Conservation (phyloP, 345 rosid species). For the Lepidium aucheri region DNA sequence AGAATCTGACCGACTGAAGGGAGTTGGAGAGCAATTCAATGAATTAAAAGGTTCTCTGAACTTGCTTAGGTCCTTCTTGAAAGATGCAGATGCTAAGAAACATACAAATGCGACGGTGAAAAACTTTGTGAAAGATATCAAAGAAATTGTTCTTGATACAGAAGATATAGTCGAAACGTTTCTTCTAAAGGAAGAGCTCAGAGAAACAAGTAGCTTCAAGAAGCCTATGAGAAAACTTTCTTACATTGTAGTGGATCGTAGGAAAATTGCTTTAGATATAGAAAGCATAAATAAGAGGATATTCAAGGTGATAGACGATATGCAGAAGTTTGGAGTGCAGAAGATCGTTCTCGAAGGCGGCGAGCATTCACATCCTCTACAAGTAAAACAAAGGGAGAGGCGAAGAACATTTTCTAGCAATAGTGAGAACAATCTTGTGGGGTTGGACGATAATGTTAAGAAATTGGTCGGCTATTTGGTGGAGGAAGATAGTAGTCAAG, state of each 20-base stretch:
- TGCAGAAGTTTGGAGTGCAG: neutral
- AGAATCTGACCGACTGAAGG: neutral
- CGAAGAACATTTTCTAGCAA: constrained; percentile 18
- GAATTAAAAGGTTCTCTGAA: constrained; percentile 10
- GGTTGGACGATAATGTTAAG: constrained; percentile 21
- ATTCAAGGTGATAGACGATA: constrained; percentile 13
- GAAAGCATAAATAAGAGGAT: constrained; percentile 14
- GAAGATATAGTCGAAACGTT: constrained; percentile 25
- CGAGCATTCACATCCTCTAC: neutral
- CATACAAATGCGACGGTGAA: constrained; percentile 12
- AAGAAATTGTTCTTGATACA: constrained; percentile 16
- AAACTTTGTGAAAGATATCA: constrained; percentile 19
- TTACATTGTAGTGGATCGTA: neutral
- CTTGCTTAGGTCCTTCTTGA: constrained; percentile 15
- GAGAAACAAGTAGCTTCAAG: neutral
- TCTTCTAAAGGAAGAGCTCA: neutral
- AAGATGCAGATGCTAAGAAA: constrained; percentile 26
- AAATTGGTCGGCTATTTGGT: constrained; percentile 19
- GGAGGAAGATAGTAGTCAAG: neutral
- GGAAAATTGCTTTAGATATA: neutral
- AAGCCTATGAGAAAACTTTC: neutral
- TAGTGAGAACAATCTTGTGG: constrained; percentile 27
- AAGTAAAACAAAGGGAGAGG: neutral
- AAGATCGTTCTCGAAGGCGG: too few relatives aligned
- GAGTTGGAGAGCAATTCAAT: neutral